These are phyloP conservation scores for Exophiala spinifera DNA, from an alignment of 2,329 filamentous ascomycete species.

Conservation along the genomic window DNA sequence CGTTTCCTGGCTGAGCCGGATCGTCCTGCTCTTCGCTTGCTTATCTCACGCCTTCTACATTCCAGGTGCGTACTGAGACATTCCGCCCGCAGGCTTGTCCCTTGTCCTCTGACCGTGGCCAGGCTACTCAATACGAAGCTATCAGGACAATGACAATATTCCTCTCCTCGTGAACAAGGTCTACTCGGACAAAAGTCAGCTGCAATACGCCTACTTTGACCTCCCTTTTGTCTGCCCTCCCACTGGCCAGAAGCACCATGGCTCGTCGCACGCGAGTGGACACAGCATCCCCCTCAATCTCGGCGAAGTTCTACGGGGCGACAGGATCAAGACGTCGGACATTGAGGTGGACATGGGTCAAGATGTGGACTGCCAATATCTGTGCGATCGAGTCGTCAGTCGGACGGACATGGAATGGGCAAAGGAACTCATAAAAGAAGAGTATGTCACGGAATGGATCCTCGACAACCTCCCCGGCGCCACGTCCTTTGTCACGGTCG, in stretches of 20 bases:
- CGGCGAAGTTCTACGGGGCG: slow-evolving; percentile 81
- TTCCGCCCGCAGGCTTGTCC: too few relatives aligned
- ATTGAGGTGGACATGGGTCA: slow-evolving; percentile 75
- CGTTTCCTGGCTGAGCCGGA: slow-evolving; percentile 34
- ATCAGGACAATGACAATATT: slow-evolving; percentile 70
- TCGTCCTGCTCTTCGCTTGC: slow-evolving; percentile 49
- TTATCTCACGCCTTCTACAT: slow-evolving; percentile 73
- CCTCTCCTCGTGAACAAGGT: slow-evolving; percentile 90
- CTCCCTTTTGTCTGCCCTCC: slow-evolving; percentile 84
- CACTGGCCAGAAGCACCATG: slow-evolving; percentile 63
- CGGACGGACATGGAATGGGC: slow-evolving; percentile 64
- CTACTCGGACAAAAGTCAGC: slow-evolving; percentile 81
- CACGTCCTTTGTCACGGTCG: slow-evolving; percentile 81
- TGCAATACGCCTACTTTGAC: slow-evolving; percentile 90
- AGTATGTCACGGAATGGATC: slow-evolving; percentile 90
- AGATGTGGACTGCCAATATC: slow-evolving; percentile 67
- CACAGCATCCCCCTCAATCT: slow-evolving; percentile 78
- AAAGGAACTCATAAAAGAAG: slow-evolving; percentile 68
- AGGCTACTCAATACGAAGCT: slow-evolving; percentile 83
- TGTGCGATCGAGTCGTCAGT: slow-evolving; percentile 68
- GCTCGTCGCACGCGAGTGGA: slow-evolving; percentile 68
- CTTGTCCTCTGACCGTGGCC: neutral
- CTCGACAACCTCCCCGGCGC: slow-evolving; percentile 87
- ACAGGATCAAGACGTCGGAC: slow-evolving; percentile 80
- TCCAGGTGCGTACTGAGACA: slow-evolving; percentile 62